These are phyloP conservation scores for Marchantia paleacea DNA, from an alignment of 225 moss, liverwort and hornwort genomes.

Conservation along the genomic window DNA sequence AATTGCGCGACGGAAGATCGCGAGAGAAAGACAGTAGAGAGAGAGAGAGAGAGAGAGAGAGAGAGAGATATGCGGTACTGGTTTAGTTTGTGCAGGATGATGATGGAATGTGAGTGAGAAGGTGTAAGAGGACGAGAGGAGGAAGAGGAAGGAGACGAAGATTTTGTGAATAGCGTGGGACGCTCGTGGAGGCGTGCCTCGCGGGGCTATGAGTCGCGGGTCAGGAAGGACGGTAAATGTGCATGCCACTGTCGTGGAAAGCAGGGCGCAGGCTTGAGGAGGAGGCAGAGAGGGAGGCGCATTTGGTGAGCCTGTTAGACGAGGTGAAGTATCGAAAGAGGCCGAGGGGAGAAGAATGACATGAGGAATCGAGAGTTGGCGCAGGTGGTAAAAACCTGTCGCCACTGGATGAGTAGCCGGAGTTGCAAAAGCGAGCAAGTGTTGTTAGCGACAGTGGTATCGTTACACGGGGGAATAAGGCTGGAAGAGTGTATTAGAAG, in stretches of 20 bases:
- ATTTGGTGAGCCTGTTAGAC: not conserved
- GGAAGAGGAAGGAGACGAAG: not conserved
- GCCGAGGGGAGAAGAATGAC: constrained; percentile 20
- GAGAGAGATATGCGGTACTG: not conserved
- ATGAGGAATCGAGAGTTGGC: constrained; percentile 38
- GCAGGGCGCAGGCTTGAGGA: not conserved
- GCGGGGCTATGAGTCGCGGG: not conserved
- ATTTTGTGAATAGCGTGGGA: not conserved
- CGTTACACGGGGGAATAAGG: constrained; percentile 14
- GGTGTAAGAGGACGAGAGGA: not conserved
- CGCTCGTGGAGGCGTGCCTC: not conserved
- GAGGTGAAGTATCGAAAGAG: not conserved
- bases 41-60: not conserved
- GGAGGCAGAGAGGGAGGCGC: not conserved
- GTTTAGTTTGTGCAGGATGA: not conserved
- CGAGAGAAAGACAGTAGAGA: not conserved
- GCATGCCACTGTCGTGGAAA: too few species aligned
- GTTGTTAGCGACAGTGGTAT: not conserved
- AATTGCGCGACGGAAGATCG: not conserved
- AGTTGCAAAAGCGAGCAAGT: constrained; percentile 7
- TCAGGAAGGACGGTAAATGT: not conserved
- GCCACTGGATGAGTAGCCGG: constrained; percentile 37
- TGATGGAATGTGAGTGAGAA: constrained; percentile 4
- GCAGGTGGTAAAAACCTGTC: constrained; percentile 36
- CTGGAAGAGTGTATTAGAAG: constrained; percentile 13